Base-by-base conservation (phyloP, 257 asterid species). In the Knoxia roxburghii region DNA sequence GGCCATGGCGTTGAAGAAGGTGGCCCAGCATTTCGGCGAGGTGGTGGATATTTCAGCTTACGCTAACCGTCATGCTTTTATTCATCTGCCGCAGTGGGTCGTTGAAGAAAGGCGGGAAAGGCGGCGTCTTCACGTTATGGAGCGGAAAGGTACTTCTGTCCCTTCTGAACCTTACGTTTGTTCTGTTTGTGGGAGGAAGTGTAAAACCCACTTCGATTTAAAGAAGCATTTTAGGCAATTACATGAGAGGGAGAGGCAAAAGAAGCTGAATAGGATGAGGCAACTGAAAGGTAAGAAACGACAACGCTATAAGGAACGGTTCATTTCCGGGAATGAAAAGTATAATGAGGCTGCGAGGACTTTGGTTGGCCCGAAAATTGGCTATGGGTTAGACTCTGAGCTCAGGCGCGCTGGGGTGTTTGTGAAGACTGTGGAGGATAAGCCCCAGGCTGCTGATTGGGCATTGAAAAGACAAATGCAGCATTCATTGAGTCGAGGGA, bases 401-500 rank as follows among this genome's bases (percentile, higher is more conserved):
- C 83, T 91, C 53, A 81, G 79, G 75, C 83, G 98, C 2, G 97
- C 98, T 9, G 98, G 96, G 74, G 93, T 92, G 65, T 87, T 63
- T 48, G 97, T 92, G 29, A 92, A 86, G 81, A 89, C 96, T 0
- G 98, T 92, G 65, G 83, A 83, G 73, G 98, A 92, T 74, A 91
- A 89, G 83, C 97, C 97, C 1, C 98, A 92, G 70, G 94, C 98
- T 0, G 98, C 98, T 13, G 96, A 92, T 82, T 92, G 89, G 96
- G 98, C 98, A 0, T 68, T 92, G 81, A 92, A 89, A 81, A 87
- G 84, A 79, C 98, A 89, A 75, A 90, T 92, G 95, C 60, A 79
- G 83, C 98, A 92, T 67, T 92, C 98, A 0, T 79, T 92, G 94
- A 87, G 78, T 52, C 76, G 98, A 64, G 95, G 97, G 46, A 87